phyloP scores from a whole-genome alignment of 805 yeast genomes.

The Lachancea dasiensis region DNA sequence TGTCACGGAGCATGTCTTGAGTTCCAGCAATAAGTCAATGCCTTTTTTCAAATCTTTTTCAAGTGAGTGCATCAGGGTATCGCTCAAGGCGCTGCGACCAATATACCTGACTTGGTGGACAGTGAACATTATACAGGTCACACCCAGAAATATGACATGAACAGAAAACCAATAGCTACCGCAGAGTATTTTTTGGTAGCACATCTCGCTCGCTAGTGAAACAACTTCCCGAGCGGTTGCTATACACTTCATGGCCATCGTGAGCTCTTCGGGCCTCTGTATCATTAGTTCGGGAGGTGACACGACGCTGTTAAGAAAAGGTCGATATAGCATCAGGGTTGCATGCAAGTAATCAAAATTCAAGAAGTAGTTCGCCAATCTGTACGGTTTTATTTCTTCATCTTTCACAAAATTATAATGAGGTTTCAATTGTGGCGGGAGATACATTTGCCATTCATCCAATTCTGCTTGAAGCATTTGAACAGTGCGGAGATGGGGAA shows the following conservation, averaged over 20 bases:
- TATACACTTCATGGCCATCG: conserved; percentile 76
- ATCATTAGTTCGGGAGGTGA: conserved; percentile 28
- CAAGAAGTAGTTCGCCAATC: conserved; percentile 67
- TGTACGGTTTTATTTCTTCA: conserved; percentile 36
- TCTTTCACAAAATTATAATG: conserved; percentile 60
- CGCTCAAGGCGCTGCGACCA: conserved; percentile 9
- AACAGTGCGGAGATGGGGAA: conserved; percentile 7
- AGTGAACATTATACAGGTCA: conserved; percentile 74
- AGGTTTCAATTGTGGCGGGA: conserved; percentile 69
- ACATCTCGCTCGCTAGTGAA: conserved; percentile 73
- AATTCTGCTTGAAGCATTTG: conserved; percentile 57
- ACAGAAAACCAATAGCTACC: conserved; percentile 92
- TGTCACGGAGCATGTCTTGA: conserved; percentile 66
- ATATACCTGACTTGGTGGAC: conserved; percentile 15
- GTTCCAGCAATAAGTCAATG: conserved; percentile 52
- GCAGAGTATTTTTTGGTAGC: conserved; percentile 58
- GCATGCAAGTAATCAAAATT: conserved; percentile 71
- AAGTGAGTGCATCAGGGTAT: conserved; percentile 25
- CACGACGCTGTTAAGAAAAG: conserved; percentile 78
- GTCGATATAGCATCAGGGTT: conserved; percentile 75
- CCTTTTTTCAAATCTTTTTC: conserved; percentile 68
- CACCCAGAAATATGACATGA: conserved; percentile 82
- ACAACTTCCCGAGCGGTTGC: conserved; percentile 80
- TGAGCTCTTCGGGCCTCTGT: conserved; percentile 53
- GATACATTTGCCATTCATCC: conserved; percentile 60